A percentile compares a stretch with the other conserved stretches of the same genome.
Evolutionary conservation across 331 rosid genomes (phyloP).

Genomic region (Acacia concinna): DNA sequence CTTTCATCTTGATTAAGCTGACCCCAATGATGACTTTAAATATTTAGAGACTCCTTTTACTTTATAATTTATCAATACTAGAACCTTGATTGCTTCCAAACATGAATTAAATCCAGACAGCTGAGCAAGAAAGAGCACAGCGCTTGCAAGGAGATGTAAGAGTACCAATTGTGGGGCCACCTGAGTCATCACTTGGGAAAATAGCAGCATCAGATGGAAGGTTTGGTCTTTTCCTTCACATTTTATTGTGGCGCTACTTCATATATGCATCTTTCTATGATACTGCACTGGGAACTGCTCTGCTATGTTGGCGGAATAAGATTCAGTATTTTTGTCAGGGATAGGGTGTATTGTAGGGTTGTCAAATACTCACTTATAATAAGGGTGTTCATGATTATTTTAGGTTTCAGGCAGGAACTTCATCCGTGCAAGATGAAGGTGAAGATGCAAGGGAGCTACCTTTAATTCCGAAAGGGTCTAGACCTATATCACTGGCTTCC

Average conservation of each 20-base stretch:
- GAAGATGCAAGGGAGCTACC: conserved; percentile 9
- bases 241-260: not conserved
- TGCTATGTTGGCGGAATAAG: not conserved
- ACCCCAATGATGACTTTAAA: not conserved
- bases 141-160: not conserved
- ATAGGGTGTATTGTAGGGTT: not conserved
- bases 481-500: not conserved
- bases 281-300: not conserved
- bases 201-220: not conserved
- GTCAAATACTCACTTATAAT: not conserved
- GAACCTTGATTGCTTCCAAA: conserved; percentile 17
- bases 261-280: not conserved
- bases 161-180: not conserved
- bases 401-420: conserved; percentile 3
- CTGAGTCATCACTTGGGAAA: not conserved
- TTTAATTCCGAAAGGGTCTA: not conserved
- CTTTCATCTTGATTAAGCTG: not conserved
- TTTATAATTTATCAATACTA: conserved; percentile 3
- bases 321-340: not conserved
- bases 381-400: not conserved
- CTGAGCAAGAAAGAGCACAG: not conserved
- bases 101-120: conserved; percentile 3
- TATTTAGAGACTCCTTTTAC: not conserved
- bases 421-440: conserved; percentile 5
- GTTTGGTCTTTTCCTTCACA: not conserved